Evolutionary conservation across 768 basidiomycete genomes (phyloP).

Genomic region (Boletellus emodensis): DNA sequence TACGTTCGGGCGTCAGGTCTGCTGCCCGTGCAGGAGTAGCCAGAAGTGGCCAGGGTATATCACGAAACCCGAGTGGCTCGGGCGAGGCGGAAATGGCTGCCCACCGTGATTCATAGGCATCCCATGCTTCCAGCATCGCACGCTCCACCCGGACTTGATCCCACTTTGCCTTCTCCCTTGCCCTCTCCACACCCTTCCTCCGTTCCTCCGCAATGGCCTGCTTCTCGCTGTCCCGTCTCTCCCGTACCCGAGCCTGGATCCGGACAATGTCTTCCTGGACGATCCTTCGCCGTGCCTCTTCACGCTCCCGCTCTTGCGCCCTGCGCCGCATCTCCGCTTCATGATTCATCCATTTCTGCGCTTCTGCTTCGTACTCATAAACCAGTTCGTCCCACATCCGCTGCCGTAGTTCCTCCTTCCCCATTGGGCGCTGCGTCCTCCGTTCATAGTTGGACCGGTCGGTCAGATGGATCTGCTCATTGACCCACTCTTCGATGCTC

Average conservation of each 20-base stretch:
- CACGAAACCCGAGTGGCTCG: constrained; percentile 51
- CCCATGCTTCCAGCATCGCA: constrained; percentile 54
- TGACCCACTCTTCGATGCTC: constrained; percentile 64
- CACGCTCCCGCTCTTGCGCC: constrained; percentile 43
- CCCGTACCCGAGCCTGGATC: constrained; percentile 50
- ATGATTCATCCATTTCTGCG: constrained; percentile 50
- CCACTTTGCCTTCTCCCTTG: constrained; percentile 41
- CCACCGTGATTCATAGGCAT: constrained; percentile 65
- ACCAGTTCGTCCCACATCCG: constrained; percentile 51
- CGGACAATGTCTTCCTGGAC: constrained; percentile 52
- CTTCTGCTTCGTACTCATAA: constrained; percentile 49
- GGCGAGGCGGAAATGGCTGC: constrained; percentile 41
- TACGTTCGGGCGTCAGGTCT: constrained; percentile 52
- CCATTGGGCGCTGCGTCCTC: constrained; percentile 21
- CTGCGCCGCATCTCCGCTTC: constrained; percentile 44
- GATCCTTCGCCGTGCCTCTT: constrained; percentile 40
- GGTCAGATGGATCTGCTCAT: constrained; percentile 44
- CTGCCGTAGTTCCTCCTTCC: constrained; percentile 30
- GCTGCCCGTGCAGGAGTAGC: constrained; percentile 38
- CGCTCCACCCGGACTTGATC: constrained; percentile 42
- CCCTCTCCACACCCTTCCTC: constrained; percentile 30
- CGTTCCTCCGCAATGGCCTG: constrained; percentile 47
- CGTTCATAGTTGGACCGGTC: constrained; percentile 28
- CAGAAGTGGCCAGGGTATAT: constrained; percentile 70
- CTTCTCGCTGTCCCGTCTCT: constrained; percentile 48